Evolutionary conservation across 306 rosid genomes (phyloP).

Genomic region (Ochetophila trinervis): DNA sequence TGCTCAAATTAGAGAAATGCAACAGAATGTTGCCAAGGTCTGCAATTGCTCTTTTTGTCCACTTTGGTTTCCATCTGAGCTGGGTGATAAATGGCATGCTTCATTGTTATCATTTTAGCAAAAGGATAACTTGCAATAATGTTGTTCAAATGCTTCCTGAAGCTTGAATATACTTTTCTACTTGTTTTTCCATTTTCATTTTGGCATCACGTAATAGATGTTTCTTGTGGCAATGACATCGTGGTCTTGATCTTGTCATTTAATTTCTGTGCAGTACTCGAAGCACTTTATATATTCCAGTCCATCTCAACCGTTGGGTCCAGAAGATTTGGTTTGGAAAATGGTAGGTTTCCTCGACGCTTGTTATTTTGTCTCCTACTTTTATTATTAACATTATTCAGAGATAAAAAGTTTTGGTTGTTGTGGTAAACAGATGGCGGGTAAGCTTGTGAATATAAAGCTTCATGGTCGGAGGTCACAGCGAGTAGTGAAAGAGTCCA

Average conservation of each 20-base stretch:
- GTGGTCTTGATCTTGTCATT: constrained; percentile 7
- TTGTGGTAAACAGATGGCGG: constrained; percentile 62
- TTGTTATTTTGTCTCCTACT: background rate
- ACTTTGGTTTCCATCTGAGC: no score
- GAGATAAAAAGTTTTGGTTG: background rate
- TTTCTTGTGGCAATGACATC: background rate
- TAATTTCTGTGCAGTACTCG: constrained; percentile 52
- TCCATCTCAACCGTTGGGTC: constrained; percentile 95
- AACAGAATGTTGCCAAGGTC: constrained; percentile 77
- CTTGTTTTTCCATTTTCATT: constrained; percentile 9
- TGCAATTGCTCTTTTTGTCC: constrained; percentile 17
- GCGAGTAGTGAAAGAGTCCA: constrained; percentile 81
- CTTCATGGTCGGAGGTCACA: constrained; percentile 81
- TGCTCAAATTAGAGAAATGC: constrained; percentile 57
- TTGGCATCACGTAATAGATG: background rate
- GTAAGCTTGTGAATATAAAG: constrained; percentile 80
- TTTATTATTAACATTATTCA: background rate
- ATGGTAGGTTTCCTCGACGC: constrained; percentile 54
- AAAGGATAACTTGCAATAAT: background rate
- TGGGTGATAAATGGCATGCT: no score
- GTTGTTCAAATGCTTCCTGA: background rate
- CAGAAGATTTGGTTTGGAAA: constrained; percentile 96
- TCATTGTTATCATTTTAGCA: background rate
- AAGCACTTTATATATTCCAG: constrained; percentile 82
- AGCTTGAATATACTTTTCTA: background rate